A percentile compares a stretch with the other conserved stretches of the same genome.
These are phyloP conservation scores for Cyclocybe aegerita DNA, from an alignment of 768 basidiomycete species.

Conservation along the genomic window DNA sequence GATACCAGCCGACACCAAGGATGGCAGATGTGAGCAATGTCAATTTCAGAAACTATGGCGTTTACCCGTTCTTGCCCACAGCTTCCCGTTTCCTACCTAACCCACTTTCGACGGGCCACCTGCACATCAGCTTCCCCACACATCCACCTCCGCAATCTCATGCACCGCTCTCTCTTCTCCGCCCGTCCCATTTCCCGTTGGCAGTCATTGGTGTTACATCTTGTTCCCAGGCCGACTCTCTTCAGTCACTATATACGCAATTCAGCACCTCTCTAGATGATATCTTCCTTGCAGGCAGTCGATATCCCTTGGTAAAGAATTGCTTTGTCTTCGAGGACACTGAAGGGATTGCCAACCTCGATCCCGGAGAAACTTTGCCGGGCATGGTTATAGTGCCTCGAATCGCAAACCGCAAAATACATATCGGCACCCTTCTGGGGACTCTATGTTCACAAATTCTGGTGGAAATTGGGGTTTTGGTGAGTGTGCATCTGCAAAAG, in stretches of 20 bases:
- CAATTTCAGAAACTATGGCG: not conserved
- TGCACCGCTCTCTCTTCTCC: slow-evolving; percentile 66
- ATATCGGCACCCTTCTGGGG: slow-evolving; percentile 85
- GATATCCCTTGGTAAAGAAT: slow-evolving; percentile 77
- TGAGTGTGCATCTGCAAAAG: slow-evolving; percentile 35
- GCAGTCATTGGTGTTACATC: slow-evolving; percentile 88
- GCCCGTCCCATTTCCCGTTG: slow-evolving; percentile 79
- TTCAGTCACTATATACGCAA: slow-evolving; percentile 55
- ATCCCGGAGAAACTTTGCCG: slow-evolving; percentile 53
- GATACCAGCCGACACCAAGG: slow-evolving; percentile 76
- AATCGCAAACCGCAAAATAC: slow-evolving; percentile 86
- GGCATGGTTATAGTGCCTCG: slow-evolving; percentile 80
- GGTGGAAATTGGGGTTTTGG: slow-evolving; percentile 81
- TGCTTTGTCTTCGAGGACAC: slow-evolving; percentile 88
- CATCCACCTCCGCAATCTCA: slow-evolving; percentile 76
- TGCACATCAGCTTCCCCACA: slow-evolving; percentile 78
- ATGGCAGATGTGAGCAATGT: slow-evolving; percentile 64
- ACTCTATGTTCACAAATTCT: slow-evolving; percentile 88
- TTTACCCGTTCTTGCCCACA: slow-evolving; percentile 10
- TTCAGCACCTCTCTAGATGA: slow-evolving; percentile 67
- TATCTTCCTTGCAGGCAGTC: slow-evolving; percentile 62
- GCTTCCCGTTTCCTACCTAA: slow-evolving; percentile 83
- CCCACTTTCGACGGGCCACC: slow-evolving; percentile 68
- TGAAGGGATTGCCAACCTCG: slow-evolving; percentile 52
- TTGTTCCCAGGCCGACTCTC: slow-evolving; percentile 54